Evolutionary conservation across 2,329 filamentous ascomycete species (phyloP), one percentile per base, ranked within the genome.

Genomic region (Colletotrichum sp.): DNA sequence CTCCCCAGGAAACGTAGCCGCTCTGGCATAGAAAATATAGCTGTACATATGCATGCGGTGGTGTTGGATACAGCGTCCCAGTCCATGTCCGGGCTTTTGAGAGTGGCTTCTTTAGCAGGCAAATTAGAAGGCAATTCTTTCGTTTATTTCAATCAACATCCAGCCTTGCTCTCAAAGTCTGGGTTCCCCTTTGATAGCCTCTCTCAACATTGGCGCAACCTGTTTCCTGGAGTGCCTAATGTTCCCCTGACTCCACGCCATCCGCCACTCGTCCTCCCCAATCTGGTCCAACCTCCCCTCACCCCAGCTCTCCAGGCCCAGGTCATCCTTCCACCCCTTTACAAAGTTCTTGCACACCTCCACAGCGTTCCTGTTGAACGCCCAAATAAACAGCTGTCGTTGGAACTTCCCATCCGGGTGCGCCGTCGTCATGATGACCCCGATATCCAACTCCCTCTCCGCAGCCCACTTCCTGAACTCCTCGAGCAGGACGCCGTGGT

Each of bases 381-480:
- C 93, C 90, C 93, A 94, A 0, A 96, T 84, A 8, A 96, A 84
- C 48, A 96, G 81, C 80, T 97, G 91, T 66, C 95, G 86, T 77
- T 87, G 86, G 76, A 96, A 95, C 18, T 86, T 80, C 0, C 89
- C 91, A 1, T 84, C 84, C 0, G 88, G 85, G 27, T 88, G 86
- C 25, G 88, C 91, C n/a, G 91, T 91, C 2, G 94, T 95, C 93
- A 96, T 94, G 71, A 96, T 85, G 12, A 88, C 88, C 10, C 89
- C 90, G 12, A 96, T 80, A 71, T 93, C 91, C n/a, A 96, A 82
- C 0, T 84, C 78, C 71, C 89, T 88, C 81, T 92, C 90, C n/a
- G 83, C 79, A 0, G 89, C 87, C 85, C 92, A 95, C 1, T 80
- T 78, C 16, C 83, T 81, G 2, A 95, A 78, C 12, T 86, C 87